Evolutionary conservation across 2,329 filamentous ascomycete genomes (phyloP), one percentile per base, ranked within the genome.

Genomic region (Ophiostoma ulmi): DNA sequence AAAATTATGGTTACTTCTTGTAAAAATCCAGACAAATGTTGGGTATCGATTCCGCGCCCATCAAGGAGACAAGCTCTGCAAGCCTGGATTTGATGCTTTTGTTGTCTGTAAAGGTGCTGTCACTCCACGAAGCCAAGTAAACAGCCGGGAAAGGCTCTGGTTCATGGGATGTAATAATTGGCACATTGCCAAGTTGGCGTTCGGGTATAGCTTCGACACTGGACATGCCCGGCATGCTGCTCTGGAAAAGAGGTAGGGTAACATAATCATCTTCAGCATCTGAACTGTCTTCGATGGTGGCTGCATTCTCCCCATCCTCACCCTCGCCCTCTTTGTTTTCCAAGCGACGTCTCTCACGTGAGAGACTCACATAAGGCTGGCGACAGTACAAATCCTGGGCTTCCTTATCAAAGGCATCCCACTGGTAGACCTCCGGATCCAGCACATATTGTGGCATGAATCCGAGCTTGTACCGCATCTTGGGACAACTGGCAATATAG

Each of bases 391-490:
- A 75, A 1, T 75, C 78, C 66, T 88, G 77, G 1, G 87, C 76
- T 3, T 82, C 79, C 48, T 83, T 79, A 74, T 88, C 84, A 26
- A 92, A 77, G 0, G 81, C 80, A 73, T 89, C 82, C 90, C 90
- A 93, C 10, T 80, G 77, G 73, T 89, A 82, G 0, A 84, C 85
- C 73, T 88, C 86, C 0, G 90, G 90, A 74, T 94, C 90, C 13
- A 94, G 83, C 13, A 95, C 84, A 75, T 89, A 87, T 76, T 93
- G 90, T 1, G 91, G 91, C 13, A 84, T 83, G 77, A 91, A 95
- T 76, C 93, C 90, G 71, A 89, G 90, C 81, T 95, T 95, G 82
- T 95, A 95, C 75, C 85, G 84, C 92, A 95, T 94, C 81, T 95
- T 95, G 69, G 86, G 83, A 76, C 91, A 94, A 70, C 82, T 88